Percentiles rank a stretch among this genome's conserved stretches.
phyloP scores from a whole-genome alignment of 768 basidiomycete species.

The Mycena kentingensis region DNA sequence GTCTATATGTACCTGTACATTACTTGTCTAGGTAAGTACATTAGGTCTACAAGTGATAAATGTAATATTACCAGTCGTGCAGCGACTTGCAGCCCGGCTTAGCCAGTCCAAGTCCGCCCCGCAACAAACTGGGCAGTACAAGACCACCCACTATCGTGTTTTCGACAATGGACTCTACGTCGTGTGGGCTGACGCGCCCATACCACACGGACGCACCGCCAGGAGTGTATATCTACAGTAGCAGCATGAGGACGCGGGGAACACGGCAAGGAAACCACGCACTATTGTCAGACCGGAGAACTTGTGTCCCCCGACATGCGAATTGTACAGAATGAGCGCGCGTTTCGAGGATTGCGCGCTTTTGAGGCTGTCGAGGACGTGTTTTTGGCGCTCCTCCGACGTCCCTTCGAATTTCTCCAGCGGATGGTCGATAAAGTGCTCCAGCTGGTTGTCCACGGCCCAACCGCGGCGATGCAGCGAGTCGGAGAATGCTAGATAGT shows the following conservation, averaged over 20 bases:
- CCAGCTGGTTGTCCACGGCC: conserved; percentile 74
- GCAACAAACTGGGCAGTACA: conserved; percentile 83
- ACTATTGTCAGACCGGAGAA: conserved; percentile 71
- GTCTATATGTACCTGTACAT: not conserved
- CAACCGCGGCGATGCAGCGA: conserved; percentile 69
- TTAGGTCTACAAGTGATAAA: not conserved
- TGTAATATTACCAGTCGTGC: conserved; percentile 63
- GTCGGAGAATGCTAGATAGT: conserved; percentile 56
- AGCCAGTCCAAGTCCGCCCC: conserved; percentile 82
- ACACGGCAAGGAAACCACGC: not conserved
- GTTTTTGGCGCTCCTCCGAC: conserved; percentile 55
- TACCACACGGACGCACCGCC: conserved; percentile 89
- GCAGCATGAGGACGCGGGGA: not conserved
- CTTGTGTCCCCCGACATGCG: conserved; percentile 94
- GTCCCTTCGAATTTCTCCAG: conserved; percentile 64
- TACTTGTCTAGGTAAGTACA: too few species aligned
- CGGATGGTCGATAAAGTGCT: conserved; percentile 51
- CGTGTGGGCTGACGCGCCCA: conserved; percentile 90
- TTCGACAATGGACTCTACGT: conserved; percentile 81
- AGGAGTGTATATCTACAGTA: conserved; percentile 72
- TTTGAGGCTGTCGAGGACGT: conserved; percentile 53
- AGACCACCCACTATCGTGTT: conserved; percentile 86
- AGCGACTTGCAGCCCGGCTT: conserved; percentile 66
- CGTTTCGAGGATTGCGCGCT: conserved; percentile 57
- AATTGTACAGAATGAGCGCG: conserved; percentile 83